phyloP scores from a whole-genome alignment of 169 alveolate species.

The Plasmodium coatneyi region DNA sequence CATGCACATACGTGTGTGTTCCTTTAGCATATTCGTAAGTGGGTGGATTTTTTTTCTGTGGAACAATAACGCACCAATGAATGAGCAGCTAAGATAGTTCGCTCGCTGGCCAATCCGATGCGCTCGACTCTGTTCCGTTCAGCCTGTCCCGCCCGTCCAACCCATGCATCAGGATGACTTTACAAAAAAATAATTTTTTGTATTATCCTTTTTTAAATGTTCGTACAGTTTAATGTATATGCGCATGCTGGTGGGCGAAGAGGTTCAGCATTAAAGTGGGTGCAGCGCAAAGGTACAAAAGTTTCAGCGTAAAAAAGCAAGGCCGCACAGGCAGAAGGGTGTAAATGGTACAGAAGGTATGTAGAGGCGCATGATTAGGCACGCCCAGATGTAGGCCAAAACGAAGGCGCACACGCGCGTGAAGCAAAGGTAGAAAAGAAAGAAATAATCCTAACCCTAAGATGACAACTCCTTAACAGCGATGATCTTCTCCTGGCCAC shows the following conservation, averaged over 20 bases:
- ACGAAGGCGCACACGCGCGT: neutral
- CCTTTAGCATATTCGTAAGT: neutral
- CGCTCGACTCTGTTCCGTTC: neutral
- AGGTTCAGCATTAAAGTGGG: neutral
- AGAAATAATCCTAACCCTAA: neutral
- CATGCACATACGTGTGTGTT: neutral
- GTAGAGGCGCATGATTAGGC: neutral
- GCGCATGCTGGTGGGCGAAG: neutral
- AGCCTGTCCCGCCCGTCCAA: neutral
- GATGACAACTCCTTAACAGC: slow-evolving; percentile 86
- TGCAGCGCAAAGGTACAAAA: neutral
- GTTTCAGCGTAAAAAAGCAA: neutral
- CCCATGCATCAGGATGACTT: neutral
- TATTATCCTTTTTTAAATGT: neutral
- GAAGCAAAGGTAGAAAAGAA: too few species aligned
- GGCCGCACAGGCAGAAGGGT: neutral
- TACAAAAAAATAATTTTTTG: neutral
- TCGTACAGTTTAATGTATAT: neutral
- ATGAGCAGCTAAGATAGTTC: neutral
- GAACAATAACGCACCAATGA: neutral
- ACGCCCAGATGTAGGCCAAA: neutral
- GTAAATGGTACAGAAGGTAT: neutral
- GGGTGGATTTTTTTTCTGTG: neutral
- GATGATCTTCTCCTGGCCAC: slow-evolving; percentile 92
- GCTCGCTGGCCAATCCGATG: neutral